A percentile compares a stretch with the other conserved stretches of the same genome.
These are phyloP conservation scores for Populus hybrid DNA, from an alignment of 441 rosid species.

Conservation along the genomic window DNA sequence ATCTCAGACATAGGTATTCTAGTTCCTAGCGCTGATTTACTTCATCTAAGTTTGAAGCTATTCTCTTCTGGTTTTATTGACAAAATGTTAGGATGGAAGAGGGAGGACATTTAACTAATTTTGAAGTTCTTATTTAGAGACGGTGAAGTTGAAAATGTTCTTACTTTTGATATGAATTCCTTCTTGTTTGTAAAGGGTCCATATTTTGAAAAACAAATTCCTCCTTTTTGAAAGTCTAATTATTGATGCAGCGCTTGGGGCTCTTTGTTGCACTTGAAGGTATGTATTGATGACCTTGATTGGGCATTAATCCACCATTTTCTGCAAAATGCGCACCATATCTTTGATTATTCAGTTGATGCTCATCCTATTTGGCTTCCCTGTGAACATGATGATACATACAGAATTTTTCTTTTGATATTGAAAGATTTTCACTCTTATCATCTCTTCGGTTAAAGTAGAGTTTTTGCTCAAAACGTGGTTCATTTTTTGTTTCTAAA, in stretches of 20 bases:
- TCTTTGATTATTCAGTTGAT: not conserved
- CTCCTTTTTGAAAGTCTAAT: not conserved
- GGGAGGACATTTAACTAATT: not conserved
- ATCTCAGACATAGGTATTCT: not conserved
- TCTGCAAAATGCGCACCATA: not conserved
- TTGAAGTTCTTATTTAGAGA: not conserved
- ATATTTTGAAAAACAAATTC: not conserved
- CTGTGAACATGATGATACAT: not conserved
- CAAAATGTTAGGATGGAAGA: not conserved
- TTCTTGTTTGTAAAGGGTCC: not conserved
- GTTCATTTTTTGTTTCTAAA: conserved; percentile 14
- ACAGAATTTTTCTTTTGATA: not conserved
- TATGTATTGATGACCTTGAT: not conserved
- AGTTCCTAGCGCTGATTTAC: not conserved
- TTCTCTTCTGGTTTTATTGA: not conserved
- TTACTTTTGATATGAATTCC: not conserved
- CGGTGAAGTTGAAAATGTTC: not conserved
- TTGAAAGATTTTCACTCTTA: too few relatives aligned
- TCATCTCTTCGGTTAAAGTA: not conserved
- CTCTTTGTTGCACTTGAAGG: not conserved
- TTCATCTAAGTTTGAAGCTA: not conserved
- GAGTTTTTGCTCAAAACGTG: not conserved
- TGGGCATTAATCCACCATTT: not conserved
- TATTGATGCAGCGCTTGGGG: not conserved
- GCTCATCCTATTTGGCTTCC: not conserved